phyloP scores from a whole-genome alignment of 148 eudicot species.

The Camellia granthamiana region DNA sequence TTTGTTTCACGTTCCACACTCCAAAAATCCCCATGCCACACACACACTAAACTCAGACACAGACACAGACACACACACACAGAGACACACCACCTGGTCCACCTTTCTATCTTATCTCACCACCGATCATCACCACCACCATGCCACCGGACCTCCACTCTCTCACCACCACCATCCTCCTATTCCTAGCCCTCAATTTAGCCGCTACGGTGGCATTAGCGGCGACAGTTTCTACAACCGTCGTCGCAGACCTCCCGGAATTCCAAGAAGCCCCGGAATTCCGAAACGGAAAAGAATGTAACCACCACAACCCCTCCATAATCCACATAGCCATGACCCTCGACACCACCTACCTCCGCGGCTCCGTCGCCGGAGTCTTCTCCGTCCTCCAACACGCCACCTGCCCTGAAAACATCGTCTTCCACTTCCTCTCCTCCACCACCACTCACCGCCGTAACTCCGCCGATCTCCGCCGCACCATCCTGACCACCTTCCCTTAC shows the following conservation, averaged over 20 bases:
- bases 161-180: not conserved
- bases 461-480: too few relatives aligned
- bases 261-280: conserved; percentile 17
- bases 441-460: too few relatives aligned
- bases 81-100: not conserved
- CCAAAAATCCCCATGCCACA: too few relatives aligned
- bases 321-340: not conserved
- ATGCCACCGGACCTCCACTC: not conserved
- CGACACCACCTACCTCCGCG: too few relatives aligned
- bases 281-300: conserved; percentile 14
- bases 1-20: too few relatives aligned
- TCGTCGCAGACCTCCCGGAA: conserved; percentile 7
- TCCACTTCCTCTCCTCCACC: too few relatives aligned
- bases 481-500: too few relatives aligned
- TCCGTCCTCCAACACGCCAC: too few relatives aligned
- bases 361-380: too few relatives aligned
- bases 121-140: not conserved
- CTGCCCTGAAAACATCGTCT: too few relatives aligned
- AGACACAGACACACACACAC: not conserved
- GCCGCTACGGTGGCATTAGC: not conserved
- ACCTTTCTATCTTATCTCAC: not conserved
- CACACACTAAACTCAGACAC: not conserved
- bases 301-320: conserved; percentile 9
- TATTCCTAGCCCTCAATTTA: not conserved
- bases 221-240: too few relatives aligned